phyloP scores from a whole-genome alignment of 1,284 basidiomycete genomes.

The Amylostereum areolatum region DNA sequence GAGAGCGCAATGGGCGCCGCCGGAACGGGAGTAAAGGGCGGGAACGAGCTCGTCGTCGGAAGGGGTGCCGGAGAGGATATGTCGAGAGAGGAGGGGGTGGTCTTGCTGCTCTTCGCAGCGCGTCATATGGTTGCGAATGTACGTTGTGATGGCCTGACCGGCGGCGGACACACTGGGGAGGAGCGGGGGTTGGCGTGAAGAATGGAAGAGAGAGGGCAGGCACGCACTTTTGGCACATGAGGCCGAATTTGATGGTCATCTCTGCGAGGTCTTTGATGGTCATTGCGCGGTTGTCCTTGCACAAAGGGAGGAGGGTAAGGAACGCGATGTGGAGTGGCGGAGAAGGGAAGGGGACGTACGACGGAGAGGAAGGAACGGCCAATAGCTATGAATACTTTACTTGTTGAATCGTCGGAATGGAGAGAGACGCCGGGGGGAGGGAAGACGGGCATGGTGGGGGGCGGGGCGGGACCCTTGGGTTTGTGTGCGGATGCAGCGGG shows the following conservation, averaged over 20 bases:
- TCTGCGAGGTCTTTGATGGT: constrained; percentile 78
- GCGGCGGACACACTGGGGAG: constrained; percentile 62
- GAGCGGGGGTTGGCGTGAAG: constrained; percentile 4
- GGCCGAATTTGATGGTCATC: constrained; percentile 54
- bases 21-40: constrained; percentile 61
- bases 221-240: constrained; percentile 69
- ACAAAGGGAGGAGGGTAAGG: constrained; percentile 4
- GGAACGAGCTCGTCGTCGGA: constrained; percentile 68
- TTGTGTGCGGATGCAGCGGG: constrained; percentile 16
- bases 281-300: constrained; percentile 71
- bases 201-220: constrained; percentile 2
- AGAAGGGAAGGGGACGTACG: constrained; percentile 34
- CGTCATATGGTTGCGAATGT: constrained; percentile 63
- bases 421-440: constrained; percentile 57
- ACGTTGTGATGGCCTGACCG: constrained; percentile 72
- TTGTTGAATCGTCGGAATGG: constrained; percentile 64
- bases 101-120: constrained; percentile 68
- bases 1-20: constrained; percentile 52
- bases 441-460: constrained; percentile 31
- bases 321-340: constrained; percentile 6
- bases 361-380: constrained; percentile 66
- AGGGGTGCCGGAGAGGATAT: constrained; percentile 61
- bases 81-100: constrained; percentile 66
- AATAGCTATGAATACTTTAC: constrained; percentile 65
- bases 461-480: constrained; percentile 5